A percentile compares a stretch with the other conserved stretches of the same genome.
Evolutionary conservation across 495 filamentous ascomycete species (phyloP).

Genomic region (Podospora sp.): DNA sequence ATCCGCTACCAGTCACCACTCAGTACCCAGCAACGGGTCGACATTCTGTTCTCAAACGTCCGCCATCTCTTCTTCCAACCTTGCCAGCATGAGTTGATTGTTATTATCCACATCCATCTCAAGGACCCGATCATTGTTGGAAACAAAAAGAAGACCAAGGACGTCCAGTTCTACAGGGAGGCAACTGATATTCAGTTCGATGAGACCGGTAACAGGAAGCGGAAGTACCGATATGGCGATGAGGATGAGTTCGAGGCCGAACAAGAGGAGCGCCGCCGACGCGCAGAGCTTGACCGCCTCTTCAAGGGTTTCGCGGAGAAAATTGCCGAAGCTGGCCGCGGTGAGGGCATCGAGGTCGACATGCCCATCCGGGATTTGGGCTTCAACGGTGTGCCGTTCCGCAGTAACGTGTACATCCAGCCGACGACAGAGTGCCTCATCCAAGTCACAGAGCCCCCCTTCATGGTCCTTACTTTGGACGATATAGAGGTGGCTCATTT

Average conservation of each 20-base stretch:
- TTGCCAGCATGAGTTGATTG: conserved; percentile 91
- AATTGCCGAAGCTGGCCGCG: conserved; percentile 88
- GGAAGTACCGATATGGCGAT: conserved; percentile 97
- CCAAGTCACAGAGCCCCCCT: conserved; percentile 94
- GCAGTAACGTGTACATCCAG: conserved; percentile 91
- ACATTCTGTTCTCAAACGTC: conserved; percentile 97
- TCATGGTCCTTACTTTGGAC: conserved; percentile 89
- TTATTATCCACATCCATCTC: conserved; percentile 96
- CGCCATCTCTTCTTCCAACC: conserved; percentile 99
- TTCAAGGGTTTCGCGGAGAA: conserved; percentile 98
- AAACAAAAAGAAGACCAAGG: conserved; percentile 94
- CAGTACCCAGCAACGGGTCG: conserved; percentile 77
- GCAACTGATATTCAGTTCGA: conserved; percentile 99
- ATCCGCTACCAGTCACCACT: conserved; percentile 91
- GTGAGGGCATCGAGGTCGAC: conserved; percentile 82
- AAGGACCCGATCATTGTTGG: conserved; percentile 98
- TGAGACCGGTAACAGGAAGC: conserved; percentile 96
- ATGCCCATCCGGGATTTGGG: conserved; percentile 96
- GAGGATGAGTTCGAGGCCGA: conserved; percentile 99
- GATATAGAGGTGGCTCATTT: conserved; percentile 97
- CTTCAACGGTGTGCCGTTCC: conserved; percentile 93
- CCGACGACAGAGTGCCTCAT: conserved; percentile 98
- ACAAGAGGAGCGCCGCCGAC: conserved; percentile 89
- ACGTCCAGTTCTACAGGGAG: conserved; percentile 97
- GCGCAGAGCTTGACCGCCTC: conserved; percentile 88